Evolutionary conservation across 2,329 filamentous ascomycete species (phyloP).

Genomic region (Nectriaceae sp.): DNA sequence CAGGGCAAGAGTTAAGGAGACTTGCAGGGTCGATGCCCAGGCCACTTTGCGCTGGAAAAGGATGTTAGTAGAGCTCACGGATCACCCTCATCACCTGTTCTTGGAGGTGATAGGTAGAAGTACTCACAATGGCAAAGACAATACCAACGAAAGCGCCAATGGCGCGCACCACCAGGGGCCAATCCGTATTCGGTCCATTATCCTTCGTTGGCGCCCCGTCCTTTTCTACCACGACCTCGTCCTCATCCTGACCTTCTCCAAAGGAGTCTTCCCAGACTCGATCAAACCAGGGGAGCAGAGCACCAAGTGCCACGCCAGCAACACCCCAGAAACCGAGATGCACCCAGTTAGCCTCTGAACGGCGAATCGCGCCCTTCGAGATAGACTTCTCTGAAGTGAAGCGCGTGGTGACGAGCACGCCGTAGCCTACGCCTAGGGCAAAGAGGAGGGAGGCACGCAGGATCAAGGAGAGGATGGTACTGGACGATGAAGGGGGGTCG

Average conservation of each 20-base stretch:
- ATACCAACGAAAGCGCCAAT: slow-evolving; percentile 64
- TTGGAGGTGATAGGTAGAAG: not conserved
- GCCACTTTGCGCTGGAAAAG: slow-evolving; percentile 75
- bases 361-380: slow-evolving; percentile 43
- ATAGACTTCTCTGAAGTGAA: slow-evolving; percentile 62
- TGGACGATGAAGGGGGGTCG: slow-evolving; percentile 28
- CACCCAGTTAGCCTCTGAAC: slow-evolving; percentile 49
- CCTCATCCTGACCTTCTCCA: slow-evolving; percentile 37
- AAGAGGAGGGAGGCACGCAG: slow-evolving; percentile 70
- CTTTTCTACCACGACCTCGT: slow-evolving; percentile 31
- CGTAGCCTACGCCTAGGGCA: slow-evolving; percentile 79
- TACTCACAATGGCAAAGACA: slow-evolving; percentile 73
- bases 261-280: slow-evolving; percentile 65
- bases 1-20: slow-evolving; percentile 84
- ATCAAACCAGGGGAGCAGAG: slow-evolving; percentile 83
- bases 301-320: slow-evolving; percentile 76
- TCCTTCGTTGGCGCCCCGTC: slow-evolving; percentile 28
- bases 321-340: slow-evolving; percentile 83
- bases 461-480: slow-evolving; percentile 48
- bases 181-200: slow-evolving; percentile 60
- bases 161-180: slow-evolving; percentile 65
- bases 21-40: slow-evolving; percentile 94
- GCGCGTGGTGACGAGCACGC: slow-evolving; percentile 71
- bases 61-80: slow-evolving; percentile 17
- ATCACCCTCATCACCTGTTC: not conserved